Percentiles rank a stretch among this genome's conserved stretches.
These are phyloP conservation scores for Turnera subulata DNA, from an alignment of 345 rosid genomes.

Conservation along the genomic window DNA sequence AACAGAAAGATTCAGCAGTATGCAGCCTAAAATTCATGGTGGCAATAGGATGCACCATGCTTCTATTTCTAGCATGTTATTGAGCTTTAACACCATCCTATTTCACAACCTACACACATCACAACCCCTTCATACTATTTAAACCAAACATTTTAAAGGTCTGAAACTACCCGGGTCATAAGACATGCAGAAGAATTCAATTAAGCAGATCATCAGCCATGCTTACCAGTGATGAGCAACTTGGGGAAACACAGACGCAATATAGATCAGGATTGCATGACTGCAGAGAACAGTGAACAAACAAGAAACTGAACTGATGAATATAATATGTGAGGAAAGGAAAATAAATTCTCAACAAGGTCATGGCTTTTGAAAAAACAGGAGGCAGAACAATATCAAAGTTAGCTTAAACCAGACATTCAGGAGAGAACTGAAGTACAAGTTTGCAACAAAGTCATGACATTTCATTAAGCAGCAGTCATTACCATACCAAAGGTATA, in stretches of 20 bases:
- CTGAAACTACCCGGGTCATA: background rate
- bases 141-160: background rate
- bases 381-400: background rate
- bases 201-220: slow-evolving; percentile 3
- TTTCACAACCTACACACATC: background rate
- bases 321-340: no score
- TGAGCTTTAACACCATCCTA: background rate
- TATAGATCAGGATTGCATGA: slow-evolving; percentile 77
- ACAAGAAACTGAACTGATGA: background rate
- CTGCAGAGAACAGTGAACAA: slow-evolving; percentile 35
- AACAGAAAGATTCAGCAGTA: no score
- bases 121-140: background rate
- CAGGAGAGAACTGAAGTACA: no score
- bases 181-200: background rate
- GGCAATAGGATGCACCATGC: no score
- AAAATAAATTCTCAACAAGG: background rate
- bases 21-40: no score
- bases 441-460: no score
- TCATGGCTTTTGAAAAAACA: background rate
- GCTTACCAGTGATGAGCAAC: slow-evolving; percentile 80
- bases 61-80: no score
- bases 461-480: no score
- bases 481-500: no score
- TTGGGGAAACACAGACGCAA: slow-evolving; percentile 72
- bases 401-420: no score